Conservation (phyloP, 2,329 filamentous ascomycete species). For the Dothiorella sarmentorum region DNA sequence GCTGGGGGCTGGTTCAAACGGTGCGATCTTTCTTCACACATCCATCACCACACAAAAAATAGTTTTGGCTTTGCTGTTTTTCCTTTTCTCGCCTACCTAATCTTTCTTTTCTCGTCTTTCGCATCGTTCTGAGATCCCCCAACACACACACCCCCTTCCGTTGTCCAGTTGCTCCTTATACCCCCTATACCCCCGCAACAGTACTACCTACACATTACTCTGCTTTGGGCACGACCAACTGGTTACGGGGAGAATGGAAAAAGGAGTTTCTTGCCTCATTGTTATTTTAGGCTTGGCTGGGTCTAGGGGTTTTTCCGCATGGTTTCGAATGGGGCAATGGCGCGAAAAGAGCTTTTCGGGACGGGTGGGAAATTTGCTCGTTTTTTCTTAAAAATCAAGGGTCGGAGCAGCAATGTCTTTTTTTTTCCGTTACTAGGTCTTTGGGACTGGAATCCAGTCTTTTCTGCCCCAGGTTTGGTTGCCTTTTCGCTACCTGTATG, state of each 20-base stretch:
- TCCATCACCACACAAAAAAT: constrained; percentile 4
- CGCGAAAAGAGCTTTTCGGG: constrained; percentile 5
- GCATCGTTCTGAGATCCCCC: background rate
- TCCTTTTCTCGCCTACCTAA: background rate
- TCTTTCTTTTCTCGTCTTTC: background rate
- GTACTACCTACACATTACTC: constrained; percentile 8
- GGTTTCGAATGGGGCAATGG: background rate
- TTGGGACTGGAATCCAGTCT: too few relatives aligned
- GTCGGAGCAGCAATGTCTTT: constrained; percentile 3
- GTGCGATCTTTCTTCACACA: constrained; percentile 2
- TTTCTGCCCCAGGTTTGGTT: too few relatives aligned
- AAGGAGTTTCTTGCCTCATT: background rate
- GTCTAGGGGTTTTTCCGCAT: background rate
- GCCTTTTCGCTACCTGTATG: background rate
- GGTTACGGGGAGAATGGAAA: too few relatives aligned
- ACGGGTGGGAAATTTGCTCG: background rate
- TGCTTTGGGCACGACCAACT: constrained; percentile 5
- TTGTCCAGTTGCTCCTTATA: constrained; percentile 13
- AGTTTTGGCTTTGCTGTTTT: background rate
- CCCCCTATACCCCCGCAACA: background rate
- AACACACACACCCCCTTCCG: too few relatives aligned
- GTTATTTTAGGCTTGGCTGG: background rate
- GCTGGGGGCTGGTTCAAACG: background rate
- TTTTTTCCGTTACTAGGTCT: background rate
- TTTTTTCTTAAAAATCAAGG: background rate